Evolutionary conservation across 257 asterid species (phyloP).

Genomic region (Echites panduratus): DNA sequence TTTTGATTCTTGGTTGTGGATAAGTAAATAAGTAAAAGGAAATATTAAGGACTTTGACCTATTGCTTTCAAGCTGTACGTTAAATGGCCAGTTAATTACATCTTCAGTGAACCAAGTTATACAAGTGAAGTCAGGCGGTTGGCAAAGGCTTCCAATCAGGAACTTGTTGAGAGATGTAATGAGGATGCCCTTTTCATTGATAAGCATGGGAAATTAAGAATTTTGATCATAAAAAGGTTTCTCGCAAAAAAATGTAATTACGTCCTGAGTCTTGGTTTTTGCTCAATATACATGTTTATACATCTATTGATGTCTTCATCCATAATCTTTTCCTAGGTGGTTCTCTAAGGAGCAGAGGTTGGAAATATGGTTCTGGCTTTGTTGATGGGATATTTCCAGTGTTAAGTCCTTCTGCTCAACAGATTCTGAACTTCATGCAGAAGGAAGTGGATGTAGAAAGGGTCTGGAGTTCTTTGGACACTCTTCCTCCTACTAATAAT

Average conservation of each 20-base stretch:
- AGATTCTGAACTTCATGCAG: conserved; percentile 57
- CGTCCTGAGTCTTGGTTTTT: not conserved
- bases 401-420: conserved; percentile 67
- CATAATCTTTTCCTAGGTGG: conserved; percentile 48
- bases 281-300: not conserved
- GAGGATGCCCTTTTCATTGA: conserved; percentile 61
- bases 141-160: conserved; percentile 35
- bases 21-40: not conserved
- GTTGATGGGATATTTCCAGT: conserved; percentile 87
- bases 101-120: conserved; percentile 31
- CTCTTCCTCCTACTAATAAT: conserved; percentile 56
- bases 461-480: conserved; percentile 58
- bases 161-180: conserved; percentile 52
- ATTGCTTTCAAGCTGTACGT: conserved; percentile 35
- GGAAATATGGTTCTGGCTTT: conserved; percentile 91
- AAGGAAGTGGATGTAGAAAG: conserved; percentile 38
- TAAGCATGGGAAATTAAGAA: conserved; percentile 51
- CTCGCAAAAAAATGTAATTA: conserved; percentile 56
- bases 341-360: conserved; percentile 81
- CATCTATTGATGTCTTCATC: not conserved
- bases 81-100: conserved; percentile 35
- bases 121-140: conserved; percentile 36
- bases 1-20: not conserved
- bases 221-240: conserved; percentile 70
- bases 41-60: not conserved